Base-by-base conservation (phyloP, 345 rosid species). In the Eucalyptus regnans region DNA sequence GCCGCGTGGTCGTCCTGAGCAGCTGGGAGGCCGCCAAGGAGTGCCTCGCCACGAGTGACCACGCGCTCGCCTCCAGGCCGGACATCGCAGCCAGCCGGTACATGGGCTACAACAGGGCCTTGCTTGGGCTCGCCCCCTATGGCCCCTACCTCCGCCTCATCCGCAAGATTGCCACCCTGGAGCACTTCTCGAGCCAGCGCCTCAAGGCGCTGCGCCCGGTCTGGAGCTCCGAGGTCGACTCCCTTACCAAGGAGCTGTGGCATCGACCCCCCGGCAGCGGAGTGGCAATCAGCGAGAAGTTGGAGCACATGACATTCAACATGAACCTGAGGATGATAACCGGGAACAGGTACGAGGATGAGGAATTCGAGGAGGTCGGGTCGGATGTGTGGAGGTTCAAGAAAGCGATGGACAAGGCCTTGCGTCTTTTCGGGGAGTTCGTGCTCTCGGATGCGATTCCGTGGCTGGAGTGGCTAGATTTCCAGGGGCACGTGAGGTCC, bases 391-490 rank as follows among this genome's bases (percentile, higher is more conserved):
- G 89, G 80, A 60, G 86, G 13, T 90, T 66, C 62, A 48, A 52
- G 68, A 88, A 12, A 60, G 88, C 88, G 17, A 48, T 88, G 29
- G 29, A 76, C n/a, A 50, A 81, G 33, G 50, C 86, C 31, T 27
- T 86, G 87, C 18, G 58, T 31, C 90, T 90, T 5, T 33, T 11
- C 37, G 91, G 91, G 62, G 88, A 6, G 41, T 90, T 88, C 41
- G 91, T 90, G 9, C 16, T 86, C 17, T 54, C 91, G 49, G 91
- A 90, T 31, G 88, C 86, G 16, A 86, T 90, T 80, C 90, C 91
- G 17, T 90, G 86, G 79, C 51, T 86, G 25, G 87, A 79, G 56
- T 64, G 89, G 80, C 48, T 86, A 62, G 91, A 88, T 58, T 71
- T 90, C 15, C 87, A 86, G 49, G 90, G 91, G 50, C 92, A 90